Conservation (phyloP, 306 rosid species). For the Trifolium dubium region DNA sequence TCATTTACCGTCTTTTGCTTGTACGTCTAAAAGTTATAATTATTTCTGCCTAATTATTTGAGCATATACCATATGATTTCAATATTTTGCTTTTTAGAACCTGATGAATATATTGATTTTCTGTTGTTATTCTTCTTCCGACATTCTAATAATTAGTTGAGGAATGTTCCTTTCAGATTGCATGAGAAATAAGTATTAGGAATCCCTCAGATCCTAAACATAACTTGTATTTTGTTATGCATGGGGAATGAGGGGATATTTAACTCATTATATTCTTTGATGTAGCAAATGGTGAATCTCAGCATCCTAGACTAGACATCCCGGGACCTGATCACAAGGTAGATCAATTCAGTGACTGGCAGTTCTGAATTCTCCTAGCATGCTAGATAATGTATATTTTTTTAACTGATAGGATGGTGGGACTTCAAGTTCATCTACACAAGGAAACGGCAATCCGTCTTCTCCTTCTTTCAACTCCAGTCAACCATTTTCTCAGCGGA, state of each 20-base stretch:
- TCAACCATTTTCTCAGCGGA: constrained; percentile 67
- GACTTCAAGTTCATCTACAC: constrained; percentile 49
- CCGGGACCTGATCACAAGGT: constrained; percentile 73
- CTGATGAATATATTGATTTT: no score
- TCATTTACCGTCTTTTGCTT: constrained; percentile 84
- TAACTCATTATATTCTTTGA: constrained; percentile 41
- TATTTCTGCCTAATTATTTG: constrained; percentile 29
- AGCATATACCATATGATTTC: constrained; percentile 28
- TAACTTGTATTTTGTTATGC: constrained; percentile 1
- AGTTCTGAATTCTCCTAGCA: constrained; percentile 33
- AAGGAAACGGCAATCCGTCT: constrained; percentile 44
- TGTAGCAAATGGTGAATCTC: constrained; percentile 76
- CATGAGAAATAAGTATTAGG: no score
- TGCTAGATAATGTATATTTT: constrained; percentile 36
- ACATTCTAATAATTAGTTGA: no score
- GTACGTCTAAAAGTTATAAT: constrained; percentile 47
- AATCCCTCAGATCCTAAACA: no score
- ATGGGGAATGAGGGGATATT: constrained; percentile 19
- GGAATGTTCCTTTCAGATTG: no score
- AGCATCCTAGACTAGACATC: constrained; percentile 65
- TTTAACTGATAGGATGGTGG: constrained; percentile 50
- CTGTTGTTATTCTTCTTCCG: no score
- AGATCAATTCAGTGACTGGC: constrained; percentile 38
- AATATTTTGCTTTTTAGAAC: no score
- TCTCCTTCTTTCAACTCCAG: constrained; percentile 53